Evolutionary conservation across 2,329 filamentous ascomycete species (phyloP).

Genomic region (Bipolaris zeicola): DNA sequence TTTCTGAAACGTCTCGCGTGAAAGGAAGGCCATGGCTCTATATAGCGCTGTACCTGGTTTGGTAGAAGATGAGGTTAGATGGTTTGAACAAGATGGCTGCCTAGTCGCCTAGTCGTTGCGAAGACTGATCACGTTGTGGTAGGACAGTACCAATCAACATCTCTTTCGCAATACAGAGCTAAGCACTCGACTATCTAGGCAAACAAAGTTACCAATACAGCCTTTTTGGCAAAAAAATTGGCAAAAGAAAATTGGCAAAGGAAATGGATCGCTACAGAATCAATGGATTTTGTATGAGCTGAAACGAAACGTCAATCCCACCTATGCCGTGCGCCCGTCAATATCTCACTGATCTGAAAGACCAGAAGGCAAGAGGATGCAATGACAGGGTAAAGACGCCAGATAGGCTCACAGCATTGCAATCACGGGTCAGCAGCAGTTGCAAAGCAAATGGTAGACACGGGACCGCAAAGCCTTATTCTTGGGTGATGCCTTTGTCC

Average conservation of each 20-base stretch:
- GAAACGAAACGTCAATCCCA: constrained; percentile 44
- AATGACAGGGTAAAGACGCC: constrained; percentile 36
- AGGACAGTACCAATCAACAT: neutral
- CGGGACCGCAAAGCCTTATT: constrained; percentile 25
- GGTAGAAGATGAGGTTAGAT: neutral
- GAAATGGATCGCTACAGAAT: neutral
- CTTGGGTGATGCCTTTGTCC: constrained; percentile 47
- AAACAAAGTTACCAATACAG: neutral
- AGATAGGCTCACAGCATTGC: constrained; percentile 36
- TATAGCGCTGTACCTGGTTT: neutral
- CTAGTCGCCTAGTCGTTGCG: neutral
- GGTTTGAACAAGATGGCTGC: neutral
- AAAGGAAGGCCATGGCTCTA: neutral
- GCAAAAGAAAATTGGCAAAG: neutral
- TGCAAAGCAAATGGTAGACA: constrained; percentile 18
- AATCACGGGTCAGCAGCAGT: constrained; percentile 15
- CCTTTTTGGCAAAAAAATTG: constrained; percentile 4
- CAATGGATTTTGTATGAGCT: constrained; percentile 34
- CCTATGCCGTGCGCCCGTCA: constrained; percentile 31
- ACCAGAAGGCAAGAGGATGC: constrained; percentile 30
- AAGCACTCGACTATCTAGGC: neutral
- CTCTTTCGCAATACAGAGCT: neutral
- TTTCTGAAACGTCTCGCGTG: neutral
- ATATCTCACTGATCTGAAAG: constrained; percentile 21
- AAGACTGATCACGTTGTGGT: neutral